phyloP scores from a whole-genome alignment of 169 alveolate species.

The Nephromyces sp. region DNA sequence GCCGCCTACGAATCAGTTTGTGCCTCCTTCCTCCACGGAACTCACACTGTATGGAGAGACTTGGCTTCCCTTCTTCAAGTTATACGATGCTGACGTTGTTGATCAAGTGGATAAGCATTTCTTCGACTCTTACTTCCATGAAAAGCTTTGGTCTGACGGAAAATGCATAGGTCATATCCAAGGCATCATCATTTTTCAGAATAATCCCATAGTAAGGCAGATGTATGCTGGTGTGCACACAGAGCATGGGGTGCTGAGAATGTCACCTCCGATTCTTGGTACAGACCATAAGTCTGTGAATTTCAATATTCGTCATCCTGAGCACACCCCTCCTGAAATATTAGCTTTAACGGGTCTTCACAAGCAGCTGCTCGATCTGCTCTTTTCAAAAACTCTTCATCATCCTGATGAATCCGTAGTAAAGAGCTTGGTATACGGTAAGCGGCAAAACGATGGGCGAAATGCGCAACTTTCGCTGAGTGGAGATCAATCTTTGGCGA shows the following conservation, averaged over 20 bases:
- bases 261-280: slow-evolving; percentile 14
- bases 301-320: no score
- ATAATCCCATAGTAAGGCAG: slow-evolving; percentile 26
- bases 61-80: slow-evolving; percentile 36
- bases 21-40: not conserved
- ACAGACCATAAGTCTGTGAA: not conserved
- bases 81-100: slow-evolving; percentile 27
- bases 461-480: no score
- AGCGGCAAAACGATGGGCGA: no score
- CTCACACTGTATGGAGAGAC: slow-evolving; percentile 23
- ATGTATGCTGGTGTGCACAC: slow-evolving; percentile 21
- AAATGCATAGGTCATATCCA: slow-evolving; percentile 15
- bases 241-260: slow-evolving; percentile 13
- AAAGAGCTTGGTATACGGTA: no score
- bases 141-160: slow-evolving; percentile 29
- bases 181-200: slow-evolving; percentile 23
- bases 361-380: slow-evolving; percentile 15
- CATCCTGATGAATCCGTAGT: not conserved
- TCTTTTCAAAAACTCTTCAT: slow-evolving; percentile 14
- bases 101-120: not conserved
- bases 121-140: slow-evolving; percentile 19
- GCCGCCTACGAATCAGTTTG: no score
- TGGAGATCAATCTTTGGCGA: no score
- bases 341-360: slow-evolving; percentile 6
- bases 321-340: slow-evolving; percentile 4